Percentiles rank a stretch among this genome's conserved stretches.
phyloP scores from a whole-genome alignment of 306 rosid genomes.

The Castanea crenata region DNA sequence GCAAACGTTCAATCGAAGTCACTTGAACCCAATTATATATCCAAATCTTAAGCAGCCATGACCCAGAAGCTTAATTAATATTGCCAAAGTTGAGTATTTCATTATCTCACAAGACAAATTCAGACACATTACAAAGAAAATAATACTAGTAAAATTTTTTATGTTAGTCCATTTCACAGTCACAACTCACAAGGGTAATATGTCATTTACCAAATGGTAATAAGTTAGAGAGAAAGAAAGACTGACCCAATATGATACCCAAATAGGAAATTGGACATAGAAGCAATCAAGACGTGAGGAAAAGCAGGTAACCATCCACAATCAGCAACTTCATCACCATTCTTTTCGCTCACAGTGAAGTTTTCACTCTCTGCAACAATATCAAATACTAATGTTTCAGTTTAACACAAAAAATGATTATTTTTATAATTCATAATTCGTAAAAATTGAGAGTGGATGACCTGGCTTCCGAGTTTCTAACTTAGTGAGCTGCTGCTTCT shows the following conservation, averaged over 20 bases:
- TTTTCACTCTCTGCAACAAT: conserved; percentile 40
- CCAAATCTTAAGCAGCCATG: neutral
- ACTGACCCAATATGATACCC: conserved; percentile 92
- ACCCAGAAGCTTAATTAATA: neutral
- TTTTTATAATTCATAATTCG: too few relatives aligned
- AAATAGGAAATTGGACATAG: conserved; percentile 78
- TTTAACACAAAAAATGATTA: neutral
- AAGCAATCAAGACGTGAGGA: conserved; percentile 72
- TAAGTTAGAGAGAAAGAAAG: neutral
- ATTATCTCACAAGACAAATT: neutral
- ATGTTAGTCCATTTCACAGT: too few relatives aligned
- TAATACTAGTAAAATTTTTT: too few relatives aligned
- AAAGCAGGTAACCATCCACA: conserved; percentile 75
- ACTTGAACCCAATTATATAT: neutral
- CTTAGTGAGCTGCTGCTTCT: conserved; percentile 37
- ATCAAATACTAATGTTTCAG: neutral
- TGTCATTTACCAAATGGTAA: too few relatives aligned
- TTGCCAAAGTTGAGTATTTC: neutral
- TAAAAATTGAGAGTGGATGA: conserved; percentile 5
- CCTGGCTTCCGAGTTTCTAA: conserved; percentile 21
- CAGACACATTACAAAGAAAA: too few relatives aligned
- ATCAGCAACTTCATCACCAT: conserved; percentile 30
- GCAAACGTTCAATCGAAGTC: neutral
- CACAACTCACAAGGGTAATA: too few relatives aligned
- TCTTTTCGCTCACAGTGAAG: conserved; percentile 7